phyloP scores from a whole-genome alignment of 106 monocot genomes.

The Apostasia ramifera region DNA sequence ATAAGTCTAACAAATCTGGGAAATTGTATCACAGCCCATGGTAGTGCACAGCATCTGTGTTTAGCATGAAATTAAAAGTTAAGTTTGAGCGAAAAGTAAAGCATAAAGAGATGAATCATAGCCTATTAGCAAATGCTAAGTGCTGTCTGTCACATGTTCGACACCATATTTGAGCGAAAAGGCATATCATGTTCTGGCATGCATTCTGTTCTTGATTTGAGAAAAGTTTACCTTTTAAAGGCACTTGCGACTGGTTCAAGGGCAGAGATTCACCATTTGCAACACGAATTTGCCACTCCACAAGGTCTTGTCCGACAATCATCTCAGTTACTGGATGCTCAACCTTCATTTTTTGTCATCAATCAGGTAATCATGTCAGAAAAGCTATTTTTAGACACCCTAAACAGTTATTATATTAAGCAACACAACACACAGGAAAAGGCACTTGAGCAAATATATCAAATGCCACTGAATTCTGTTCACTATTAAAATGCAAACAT shows the following conservation, averaged over 20 bases:
- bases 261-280: slow-evolving; percentile 98
- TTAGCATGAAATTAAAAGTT: no score
- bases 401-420: slow-evolving; percentile 1
- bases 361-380: slow-evolving; percentile 2
- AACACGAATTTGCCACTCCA: slow-evolving; percentile 99
- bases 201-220: neutral
- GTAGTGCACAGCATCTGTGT: no score
- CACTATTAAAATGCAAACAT: neutral
- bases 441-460: neutral
- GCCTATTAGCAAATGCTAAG: no score
- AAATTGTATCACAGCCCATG: no score
- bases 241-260: slow-evolving; percentile 71
- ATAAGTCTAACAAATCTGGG: no score
- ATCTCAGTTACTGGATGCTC: slow-evolving; percentile 99
- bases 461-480: neutral
- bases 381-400: slow-evolving; percentile 6
- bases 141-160: no score
- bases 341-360: slow-evolving; percentile 50
- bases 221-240: slow-evolving; percentile 61
- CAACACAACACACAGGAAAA: neutral
- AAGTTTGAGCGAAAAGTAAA: no score
- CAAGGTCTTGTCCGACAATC: slow-evolving; percentile 98
- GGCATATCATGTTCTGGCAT: neutral
- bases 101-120: no score
- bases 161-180: no score